Evolutionary conservation across 2,329 filamentous ascomycete species (phyloP).

Genomic region (Cladosporium colombiae): DNA sequence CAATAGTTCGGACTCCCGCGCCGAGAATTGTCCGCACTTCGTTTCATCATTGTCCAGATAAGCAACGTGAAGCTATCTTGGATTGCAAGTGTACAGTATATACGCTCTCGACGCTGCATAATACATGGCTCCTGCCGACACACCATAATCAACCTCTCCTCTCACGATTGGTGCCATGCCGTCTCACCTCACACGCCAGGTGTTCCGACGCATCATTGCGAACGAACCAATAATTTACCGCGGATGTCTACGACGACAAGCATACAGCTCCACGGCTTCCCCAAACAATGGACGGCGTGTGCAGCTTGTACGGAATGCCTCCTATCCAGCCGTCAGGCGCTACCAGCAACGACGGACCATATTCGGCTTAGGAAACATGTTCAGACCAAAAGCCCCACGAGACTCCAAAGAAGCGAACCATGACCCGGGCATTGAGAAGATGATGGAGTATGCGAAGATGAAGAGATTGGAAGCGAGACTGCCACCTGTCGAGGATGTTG

Average conservation of each 20-base stretch:
- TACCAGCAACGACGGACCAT: slow-evolving; percentile 56
- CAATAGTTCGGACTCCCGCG: slow-evolving; percentile 16
- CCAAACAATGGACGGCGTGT: slow-evolving; percentile 16
- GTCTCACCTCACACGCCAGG: slow-evolving; percentile 61
- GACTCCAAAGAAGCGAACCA: slow-evolving; percentile 62
- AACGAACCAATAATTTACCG: slow-evolving; percentile 51
- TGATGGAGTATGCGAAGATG: slow-evolving; percentile 68
- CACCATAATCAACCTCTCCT: neutral
- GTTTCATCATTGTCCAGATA: slow-evolving; percentile 14
- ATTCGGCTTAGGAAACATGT: slow-evolving; percentile 55
- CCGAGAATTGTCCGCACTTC: slow-evolving; percentile 1
- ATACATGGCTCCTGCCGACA: neutral
- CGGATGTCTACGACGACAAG: slow-evolving; percentile 45
- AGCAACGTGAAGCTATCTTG: slow-evolving; percentile 1
- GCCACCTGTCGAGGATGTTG: slow-evolving; percentile 63
- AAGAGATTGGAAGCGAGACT: slow-evolving; percentile 64
- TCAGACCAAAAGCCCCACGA: slow-evolving; percentile 54
- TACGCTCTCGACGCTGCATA: neutral
- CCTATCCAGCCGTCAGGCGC: neutral
- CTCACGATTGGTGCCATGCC: slow-evolving; percentile 47
- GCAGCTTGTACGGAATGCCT: neutral
- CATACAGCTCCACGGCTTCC: neutral
- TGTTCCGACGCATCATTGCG: slow-evolving; percentile 59
- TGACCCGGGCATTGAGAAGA: slow-evolving; percentile 69
- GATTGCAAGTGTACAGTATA: neutral